These are phyloP conservation scores for Sedum album DNA, from an alignment of 164 flowering plant species.

Conservation along the genomic window DNA sequence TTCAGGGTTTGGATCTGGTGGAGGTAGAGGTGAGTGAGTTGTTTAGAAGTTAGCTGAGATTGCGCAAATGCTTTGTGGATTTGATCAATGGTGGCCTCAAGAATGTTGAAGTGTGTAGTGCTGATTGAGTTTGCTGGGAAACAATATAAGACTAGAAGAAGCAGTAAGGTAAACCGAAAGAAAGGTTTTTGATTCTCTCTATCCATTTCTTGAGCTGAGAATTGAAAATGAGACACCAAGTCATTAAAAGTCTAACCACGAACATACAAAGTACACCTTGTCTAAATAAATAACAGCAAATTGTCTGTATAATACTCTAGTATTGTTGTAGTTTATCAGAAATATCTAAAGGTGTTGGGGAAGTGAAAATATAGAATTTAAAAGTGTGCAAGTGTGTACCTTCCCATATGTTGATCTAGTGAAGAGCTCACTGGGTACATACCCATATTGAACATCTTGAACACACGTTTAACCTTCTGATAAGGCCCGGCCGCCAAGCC, in stretches of 20 bases:
- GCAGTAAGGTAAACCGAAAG: neutral
- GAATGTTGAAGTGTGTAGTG: slow-evolving; percentile 16
- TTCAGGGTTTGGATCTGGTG: slow-evolving; percentile 28
- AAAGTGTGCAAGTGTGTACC: no score
- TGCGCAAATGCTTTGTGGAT: slow-evolving; percentile 35
- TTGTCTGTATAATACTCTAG: no score
- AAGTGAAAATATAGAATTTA: no score
- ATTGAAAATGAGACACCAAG: neutral
- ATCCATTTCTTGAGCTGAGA: neutral
- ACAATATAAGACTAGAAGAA: neutral
- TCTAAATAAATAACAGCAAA: no score
- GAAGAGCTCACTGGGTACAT: slow-evolving; percentile 55
- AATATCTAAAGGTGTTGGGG: no score
- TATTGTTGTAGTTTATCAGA: no score
- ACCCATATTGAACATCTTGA: slow-evolving; percentile 54
- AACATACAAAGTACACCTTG: neutral
- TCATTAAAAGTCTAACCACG: neutral
- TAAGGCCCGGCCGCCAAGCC: slow-evolving; percentile 55
- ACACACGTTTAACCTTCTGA: slow-evolving; percentile 32
- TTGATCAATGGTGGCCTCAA: slow-evolving; percentile 42
- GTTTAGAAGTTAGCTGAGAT: slow-evolving; percentile 41
- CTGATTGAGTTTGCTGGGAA: neutral
- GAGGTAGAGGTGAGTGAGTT: slow-evolving; percentile 41
- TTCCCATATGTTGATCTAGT: slow-evolving; percentile 64
- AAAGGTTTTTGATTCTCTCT: neutral